Percentiles rank a stretch among this genome's conserved stretches.
These are phyloP conservation scores for Myxozyma kluyveri DNA, from an alignment of 805 yeast genomes.

Conservation along the genomic window DNA sequence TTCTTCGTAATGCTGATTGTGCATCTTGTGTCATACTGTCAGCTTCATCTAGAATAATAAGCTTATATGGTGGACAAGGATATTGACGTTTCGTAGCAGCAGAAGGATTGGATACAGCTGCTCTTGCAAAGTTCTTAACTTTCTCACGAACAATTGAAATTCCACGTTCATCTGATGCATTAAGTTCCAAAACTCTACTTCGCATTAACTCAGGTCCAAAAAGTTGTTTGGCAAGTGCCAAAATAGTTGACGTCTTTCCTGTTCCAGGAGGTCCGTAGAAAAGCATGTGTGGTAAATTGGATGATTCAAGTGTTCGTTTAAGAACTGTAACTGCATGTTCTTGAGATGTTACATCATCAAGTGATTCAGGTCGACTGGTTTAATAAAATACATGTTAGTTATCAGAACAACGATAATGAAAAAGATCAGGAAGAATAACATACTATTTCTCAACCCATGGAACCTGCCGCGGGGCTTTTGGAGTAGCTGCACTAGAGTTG, in stretches of 20 bases:
- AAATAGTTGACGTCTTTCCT: conserved; percentile 84
- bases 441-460: conserved; percentile 94
- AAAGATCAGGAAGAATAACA: conserved; percentile 21
- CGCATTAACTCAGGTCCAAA: conserved; percentile 71
- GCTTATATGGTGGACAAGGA: conserved; percentile 96
- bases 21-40: conserved; percentile 98
- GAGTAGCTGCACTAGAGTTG: neutral
- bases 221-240: conserved; percentile 76
- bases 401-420: neutral
- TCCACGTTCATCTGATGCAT: conserved; percentile 91
- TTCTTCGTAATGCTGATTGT: conserved; percentile 90
- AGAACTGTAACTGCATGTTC: conserved; percentile 82
- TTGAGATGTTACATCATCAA: conserved; percentile 89
- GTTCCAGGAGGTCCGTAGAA: conserved; percentile 95
- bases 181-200: conserved; percentile 72
- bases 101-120: conserved; percentile 77
- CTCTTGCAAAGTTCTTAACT: conserved; percentile 80
- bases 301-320: conserved; percentile 67
- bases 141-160: conserved; percentile 83
- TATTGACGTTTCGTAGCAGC: conserved; percentile 63
- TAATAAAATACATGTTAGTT: conserved; percentile 1
- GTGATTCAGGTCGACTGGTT: conserved; percentile 70
- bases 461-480: conserved; percentile 22
- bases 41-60: conserved; percentile 90
- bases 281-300: conserved; percentile 73